Percentiles rank a stretch among this genome's conserved stretches.
Conservation (phyloP, 345 rosid genomes). For the Excoecaria agallocha region DNA sequence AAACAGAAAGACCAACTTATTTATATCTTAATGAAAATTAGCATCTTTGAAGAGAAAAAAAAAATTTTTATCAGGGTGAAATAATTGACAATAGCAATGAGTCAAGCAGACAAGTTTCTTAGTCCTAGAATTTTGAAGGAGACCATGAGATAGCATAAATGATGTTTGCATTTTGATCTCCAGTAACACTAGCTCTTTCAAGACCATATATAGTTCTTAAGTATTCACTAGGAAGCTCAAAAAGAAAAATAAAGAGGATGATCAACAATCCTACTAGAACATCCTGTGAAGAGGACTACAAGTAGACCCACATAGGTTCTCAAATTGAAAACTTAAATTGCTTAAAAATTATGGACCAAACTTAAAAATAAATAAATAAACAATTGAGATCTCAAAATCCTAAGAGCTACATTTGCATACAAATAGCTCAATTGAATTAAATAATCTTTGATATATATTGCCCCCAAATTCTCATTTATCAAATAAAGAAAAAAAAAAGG, state of each 20-base stretch:
- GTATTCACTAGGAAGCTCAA: not conserved
- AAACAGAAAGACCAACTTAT: too few relatives aligned
- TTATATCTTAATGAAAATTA: not conserved
- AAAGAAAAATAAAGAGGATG: not conserved
- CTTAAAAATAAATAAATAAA: not conserved
- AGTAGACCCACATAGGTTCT: not conserved
- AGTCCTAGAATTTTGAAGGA: not conserved
- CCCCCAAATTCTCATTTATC: not conserved
- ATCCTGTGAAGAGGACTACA: not conserved
- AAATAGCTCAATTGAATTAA: too few relatives aligned
- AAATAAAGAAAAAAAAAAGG: not conserved
- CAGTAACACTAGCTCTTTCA: too few relatives aligned
- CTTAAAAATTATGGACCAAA: not conserved
- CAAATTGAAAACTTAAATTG: not conserved
- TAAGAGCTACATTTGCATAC: not conserved
- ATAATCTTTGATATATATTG: too few relatives aligned
- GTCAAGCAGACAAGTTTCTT: not conserved
- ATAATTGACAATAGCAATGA: not conserved
- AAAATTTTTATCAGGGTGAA: not conserved
- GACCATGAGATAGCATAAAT: not conserved
- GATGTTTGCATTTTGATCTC: not conserved
- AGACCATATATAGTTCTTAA: not conserved
- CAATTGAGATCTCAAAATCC: conserved; percentile 3
- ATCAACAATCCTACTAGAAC: not conserved
- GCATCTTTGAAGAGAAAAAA: not conserved